Evolutionary conservation across 805 yeast genomes (phyloP), one percentile per base, ranked within the genome.

Genomic region (Kluyveromyces aestuarii): DNA sequence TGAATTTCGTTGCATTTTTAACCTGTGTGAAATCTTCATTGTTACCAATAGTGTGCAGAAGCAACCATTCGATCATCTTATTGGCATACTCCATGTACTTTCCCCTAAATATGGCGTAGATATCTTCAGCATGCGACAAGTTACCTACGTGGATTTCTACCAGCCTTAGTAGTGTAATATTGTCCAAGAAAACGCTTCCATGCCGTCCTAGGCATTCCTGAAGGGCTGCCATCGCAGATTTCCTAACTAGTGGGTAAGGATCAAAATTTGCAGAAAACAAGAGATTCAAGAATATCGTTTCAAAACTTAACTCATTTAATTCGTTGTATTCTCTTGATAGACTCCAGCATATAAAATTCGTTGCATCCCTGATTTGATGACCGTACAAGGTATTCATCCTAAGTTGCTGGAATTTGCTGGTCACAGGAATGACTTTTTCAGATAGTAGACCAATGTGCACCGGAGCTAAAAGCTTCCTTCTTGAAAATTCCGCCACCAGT

Each of bases 301-400:
- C 57, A 37, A 62, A 66, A 7, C 58, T 50, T 18, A 27, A 27
- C 7, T 17, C 13, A 1, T 40, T 18, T 2, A 52, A 21, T 21
- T 39, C 40, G 25, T 35, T 14, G 40, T 37, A 37, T 27, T 46
- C 47, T 53, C 84, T 73, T 36, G 78, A 72, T 16, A 84, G 47
- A 0, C 95, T 77, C 98, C 98, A 90, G n/a, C 80, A 66, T 0
- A 86, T 78, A 58, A 84, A 90, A 63, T 95, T 85, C 0, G 91
- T 80, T 0, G 96, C 81, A 63, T 90, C 98, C 49, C 95, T 73
- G 1, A 91, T 74, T 55, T 82, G 87, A 2, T 76, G 66, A 0
- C 95, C 95, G 7, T 76, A 61, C 0, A 80, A 68, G 19, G 70
- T 68, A 0, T 80, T 75, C 7, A 79, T 57, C 42, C 74, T 65